Evolutionary conservation across 2,329 filamentous ascomycete species (phyloP).

Genomic region (Sordariomycetes sp.): DNA sequence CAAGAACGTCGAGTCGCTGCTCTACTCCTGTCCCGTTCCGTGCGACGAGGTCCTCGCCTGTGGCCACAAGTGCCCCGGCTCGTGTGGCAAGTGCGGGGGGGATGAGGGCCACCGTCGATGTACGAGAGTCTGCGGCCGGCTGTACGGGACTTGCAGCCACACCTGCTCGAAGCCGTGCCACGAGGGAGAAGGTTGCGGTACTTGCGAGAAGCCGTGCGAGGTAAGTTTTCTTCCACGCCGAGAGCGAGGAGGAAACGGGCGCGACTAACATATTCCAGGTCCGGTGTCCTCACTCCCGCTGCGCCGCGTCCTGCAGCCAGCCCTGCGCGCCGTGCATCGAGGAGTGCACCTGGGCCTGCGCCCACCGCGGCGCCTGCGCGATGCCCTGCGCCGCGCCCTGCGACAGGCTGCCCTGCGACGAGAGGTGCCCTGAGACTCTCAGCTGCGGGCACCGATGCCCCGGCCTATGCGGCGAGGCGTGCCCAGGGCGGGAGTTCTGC

Average conservation of each 20-base stretch:
- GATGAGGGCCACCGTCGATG: slow-evolving; percentile 25
- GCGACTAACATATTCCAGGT: not conserved
- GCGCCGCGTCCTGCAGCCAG: slow-evolving; percentile 39
- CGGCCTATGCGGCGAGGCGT: slow-evolving; percentile 52
- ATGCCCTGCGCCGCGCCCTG: slow-evolving; percentile 57
- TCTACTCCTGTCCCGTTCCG: not conserved
- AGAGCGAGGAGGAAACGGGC: not conserved
- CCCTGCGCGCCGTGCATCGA: slow-evolving; percentile 51
- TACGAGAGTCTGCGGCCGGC: slow-evolving; percentile 30
- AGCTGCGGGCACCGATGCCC: slow-evolving; percentile 52
- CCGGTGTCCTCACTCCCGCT: slow-evolving; percentile 45
- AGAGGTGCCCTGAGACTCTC: slow-evolving; percentile 42
- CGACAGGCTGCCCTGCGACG: slow-evolving; percentile 50
- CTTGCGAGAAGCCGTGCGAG: slow-evolving; percentile 49
- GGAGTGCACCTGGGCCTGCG: slow-evolving; percentile 36
- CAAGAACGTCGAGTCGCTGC: not conserved
- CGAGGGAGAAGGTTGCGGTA: slow-evolving; percentile 15
- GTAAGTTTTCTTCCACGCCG: slow-evolving; percentile 14
- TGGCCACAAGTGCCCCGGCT: not conserved
- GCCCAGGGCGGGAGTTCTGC: slow-evolving; percentile 41
- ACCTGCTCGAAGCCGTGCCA: slow-evolving; percentile 24
- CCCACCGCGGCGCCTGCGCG: slow-evolving; percentile 35
- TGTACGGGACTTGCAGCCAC: slow-evolving; percentile 45
- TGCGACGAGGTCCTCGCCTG: not conserved
- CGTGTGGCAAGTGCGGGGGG: not conserved